Evolutionary conservation across 495 filamentous ascomycete species (phyloP).

Genomic region (Neurospora sp.): DNA sequence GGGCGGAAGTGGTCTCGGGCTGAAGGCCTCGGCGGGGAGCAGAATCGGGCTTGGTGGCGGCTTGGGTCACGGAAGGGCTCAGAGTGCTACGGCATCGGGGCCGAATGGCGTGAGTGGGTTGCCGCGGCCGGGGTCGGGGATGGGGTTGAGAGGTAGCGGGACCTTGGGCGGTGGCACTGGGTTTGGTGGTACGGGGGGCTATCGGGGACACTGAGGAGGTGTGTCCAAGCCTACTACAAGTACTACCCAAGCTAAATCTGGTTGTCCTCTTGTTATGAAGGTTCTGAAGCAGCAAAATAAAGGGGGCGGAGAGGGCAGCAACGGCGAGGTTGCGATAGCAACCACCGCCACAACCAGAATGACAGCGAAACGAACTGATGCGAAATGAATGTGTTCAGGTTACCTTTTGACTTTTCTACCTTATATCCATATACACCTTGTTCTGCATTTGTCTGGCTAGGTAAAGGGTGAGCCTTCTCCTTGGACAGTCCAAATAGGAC

Average conservation of each 20-base stretch:
- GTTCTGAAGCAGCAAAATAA: background rate
- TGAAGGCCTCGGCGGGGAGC: conserved; percentile 20
- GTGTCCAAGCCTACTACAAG: background rate
- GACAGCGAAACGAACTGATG: background rate
- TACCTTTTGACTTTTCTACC: background rate
- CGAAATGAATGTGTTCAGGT: background rate
- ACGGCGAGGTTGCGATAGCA: background rate
- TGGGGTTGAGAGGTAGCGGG: conserved; percentile 37
- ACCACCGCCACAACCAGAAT: background rate
- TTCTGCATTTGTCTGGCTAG: background rate
- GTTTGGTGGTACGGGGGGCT: conserved; percentile 13
- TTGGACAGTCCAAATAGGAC: background rate
- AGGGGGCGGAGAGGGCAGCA: background rate
- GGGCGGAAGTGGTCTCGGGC: conserved; percentile 8
- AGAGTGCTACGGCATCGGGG: conserved; percentile 21
- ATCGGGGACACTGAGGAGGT: conserved; percentile 4
- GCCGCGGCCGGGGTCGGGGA: conserved; percentile 31
- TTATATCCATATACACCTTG: background rate
- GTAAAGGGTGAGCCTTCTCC: background rate
- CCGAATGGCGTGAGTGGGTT: conserved; percentile 22
- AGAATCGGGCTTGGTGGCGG: conserved; percentile 27
- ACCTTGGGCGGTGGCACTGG: conserved; percentile 66
- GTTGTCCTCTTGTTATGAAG: background rate
- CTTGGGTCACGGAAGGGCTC: conserved; percentile 29
- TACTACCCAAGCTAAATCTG: background rate